Conservation (phyloP, 73 alveolate species). For the Paramecium bursaria region DNA sequence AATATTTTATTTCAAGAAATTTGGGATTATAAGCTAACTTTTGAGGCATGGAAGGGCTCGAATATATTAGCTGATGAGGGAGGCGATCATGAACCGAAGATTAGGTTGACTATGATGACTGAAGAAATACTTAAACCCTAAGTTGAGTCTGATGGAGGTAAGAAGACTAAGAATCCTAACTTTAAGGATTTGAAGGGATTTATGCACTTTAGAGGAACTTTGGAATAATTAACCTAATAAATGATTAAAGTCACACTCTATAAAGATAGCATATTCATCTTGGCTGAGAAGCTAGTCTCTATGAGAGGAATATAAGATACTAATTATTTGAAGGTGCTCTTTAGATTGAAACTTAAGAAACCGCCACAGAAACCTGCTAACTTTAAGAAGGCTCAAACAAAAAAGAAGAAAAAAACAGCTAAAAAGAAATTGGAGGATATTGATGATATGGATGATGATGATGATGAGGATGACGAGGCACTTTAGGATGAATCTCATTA, state of each 20-base stretch:
- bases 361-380: conserved; percentile 6
- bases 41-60: conserved; percentile 67
- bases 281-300: conserved; percentile 19
- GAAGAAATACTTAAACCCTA: conserved; percentile 47
- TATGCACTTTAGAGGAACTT: conserved; percentile 72
- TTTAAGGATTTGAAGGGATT: conserved; percentile 47
- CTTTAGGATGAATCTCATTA: conserved; percentile 61
- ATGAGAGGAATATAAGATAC: conserved; percentile 34
- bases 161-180: conserved; percentile 55
- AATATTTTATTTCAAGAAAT: conserved; percentile 60
- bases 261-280: background rate
- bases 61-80: conserved; percentile 65
- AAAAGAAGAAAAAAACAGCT: conserved; percentile 17
- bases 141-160: conserved; percentile 29
- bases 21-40: conserved; percentile 69
- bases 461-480: conserved; percentile 52
- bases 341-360: conserved; percentile 32
- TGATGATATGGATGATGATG: conserved; percentile 38
- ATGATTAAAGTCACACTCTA: conserved; percentile 41
- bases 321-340: conserved; percentile 32
- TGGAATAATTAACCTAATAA: conserved; percentile 66
- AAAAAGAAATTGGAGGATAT: background rate
- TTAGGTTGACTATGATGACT: conserved; percentile 58
- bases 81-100: conserved; percentile 38
- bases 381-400: conserved; percentile 28